Evolutionary conservation across 2,329 filamentous ascomycete genomes (phyloP).

Genomic region (Huntiella omanensis): DNA sequence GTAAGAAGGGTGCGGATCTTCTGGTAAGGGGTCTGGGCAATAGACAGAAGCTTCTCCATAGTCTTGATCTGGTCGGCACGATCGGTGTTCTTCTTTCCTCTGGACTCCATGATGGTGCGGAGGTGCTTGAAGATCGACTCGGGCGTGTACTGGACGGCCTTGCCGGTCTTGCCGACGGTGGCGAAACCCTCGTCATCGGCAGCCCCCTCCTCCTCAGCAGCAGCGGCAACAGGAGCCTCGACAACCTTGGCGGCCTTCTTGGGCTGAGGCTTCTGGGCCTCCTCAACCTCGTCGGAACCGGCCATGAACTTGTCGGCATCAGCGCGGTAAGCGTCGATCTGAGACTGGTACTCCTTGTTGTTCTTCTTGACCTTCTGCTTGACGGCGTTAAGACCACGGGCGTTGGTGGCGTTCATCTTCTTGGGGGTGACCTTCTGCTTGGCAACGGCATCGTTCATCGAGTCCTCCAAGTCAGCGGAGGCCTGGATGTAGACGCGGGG

Average conservation of each 20-base stretch:
- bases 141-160: slow-evolving; percentile 76
- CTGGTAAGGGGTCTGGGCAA: slow-evolving; percentile 82
- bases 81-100: slow-evolving; percentile 98
- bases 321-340: slow-evolving; percentile 72
- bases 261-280: slow-evolving; percentile 26
- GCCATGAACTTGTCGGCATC: slow-evolving; percentile 80
- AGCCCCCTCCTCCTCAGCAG: slow-evolving; percentile 22
- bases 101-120: slow-evolving; percentile 76
- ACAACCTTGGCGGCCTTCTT: slow-evolving; percentile 24
- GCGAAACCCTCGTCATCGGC: slow-evolving; percentile 75
- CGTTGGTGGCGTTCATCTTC: slow-evolving; percentile 97
- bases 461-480: slow-evolving; percentile 82
- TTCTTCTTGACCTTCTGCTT: slow-evolving; percentile 99
- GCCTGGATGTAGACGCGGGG: slow-evolving; percentile 89
- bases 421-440: slow-evolving; percentile 93
- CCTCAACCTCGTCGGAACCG: slow-evolving; percentile 49
- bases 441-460: slow-evolving; percentile 79
- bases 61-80: slow-evolving; percentile 83
- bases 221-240: slow-evolving; percentile 29
- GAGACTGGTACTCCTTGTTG: slow-evolving; percentile 79
- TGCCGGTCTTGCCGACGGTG: slow-evolving; percentile 74
- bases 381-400: slow-evolving; percentile 84
- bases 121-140: slow-evolving; percentile 98
- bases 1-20: slow-evolving; percentile 81
- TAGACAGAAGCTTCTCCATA: slow-evolving; percentile 90